Base-by-base conservation (phyloP, 2,329 filamentous ascomycete genomes). In the Trichoderma semiorbis region DNA sequence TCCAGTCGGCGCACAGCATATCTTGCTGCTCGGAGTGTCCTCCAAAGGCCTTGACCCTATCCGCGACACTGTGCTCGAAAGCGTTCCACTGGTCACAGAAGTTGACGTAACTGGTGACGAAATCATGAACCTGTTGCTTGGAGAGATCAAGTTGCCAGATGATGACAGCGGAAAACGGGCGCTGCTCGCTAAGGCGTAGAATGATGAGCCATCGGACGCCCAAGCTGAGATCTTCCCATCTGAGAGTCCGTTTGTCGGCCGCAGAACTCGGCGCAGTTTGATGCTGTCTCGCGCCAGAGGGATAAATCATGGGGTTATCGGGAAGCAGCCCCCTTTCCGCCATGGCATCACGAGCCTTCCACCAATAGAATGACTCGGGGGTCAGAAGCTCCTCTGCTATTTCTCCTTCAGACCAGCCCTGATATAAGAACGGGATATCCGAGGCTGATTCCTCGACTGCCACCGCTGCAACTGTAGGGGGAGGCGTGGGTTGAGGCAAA, bases 1-100 rank as follows among this genome's bases (percentile, higher is more conserved):
- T n/a, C 58, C 61, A 70, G 11, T 64, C n/a, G 1, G 36, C 10
- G 10, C 57, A 50, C 34, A 55, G 21, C 26, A 26, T 32, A n/a
- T 57, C 47, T 58, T 21, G 21, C 10, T 14, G n/a, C 10, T 55
- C 43, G 12, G 16, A 4, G 8, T 21, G 24, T 2, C 8, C 34
- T 16, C 18, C 47, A 24, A 53, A 26, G 6, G 18, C 14, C 7
- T n/a, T 26, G 7, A 57, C 60, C 3, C 60, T 30, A 14, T 64
- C 30, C 7, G 39, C n/a, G 8, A 47, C 68, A n/a, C 43, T 43
- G 3, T 43, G 18, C 24, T 70, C 68, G 10, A 64, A 64, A 2
- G 24, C 68, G n/a, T 70, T 55, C 68, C 68, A 70, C 60, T 64
- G 47, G 30, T 70, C 68, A 18, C 55, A 64, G 30, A n/a, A 24